Evolutionary conservation across 495 filamentous ascomycete species (phyloP).

Genomic region (Lepraria neglecta): DNA sequence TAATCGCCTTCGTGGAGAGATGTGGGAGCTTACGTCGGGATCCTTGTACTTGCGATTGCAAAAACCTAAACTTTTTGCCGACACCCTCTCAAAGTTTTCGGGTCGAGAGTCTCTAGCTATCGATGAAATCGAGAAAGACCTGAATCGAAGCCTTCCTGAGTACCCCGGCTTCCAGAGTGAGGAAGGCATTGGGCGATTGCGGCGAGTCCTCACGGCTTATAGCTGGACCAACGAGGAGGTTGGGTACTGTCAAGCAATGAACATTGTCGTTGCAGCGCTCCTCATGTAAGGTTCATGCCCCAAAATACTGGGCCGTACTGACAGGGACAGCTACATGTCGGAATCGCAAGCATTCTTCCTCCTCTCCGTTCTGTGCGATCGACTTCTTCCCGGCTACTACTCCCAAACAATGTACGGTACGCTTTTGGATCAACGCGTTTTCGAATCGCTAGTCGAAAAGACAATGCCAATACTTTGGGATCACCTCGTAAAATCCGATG

Average conservation of each 20-base stretch:
- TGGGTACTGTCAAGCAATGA: constrained; percentile 99
- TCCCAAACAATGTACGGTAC: constrained; percentile 99
- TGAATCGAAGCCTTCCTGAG: constrained; percentile 92
- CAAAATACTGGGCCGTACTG: constrained; percentile 17
- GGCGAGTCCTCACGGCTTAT: constrained; percentile 88
- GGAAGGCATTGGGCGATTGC: constrained; percentile 84
- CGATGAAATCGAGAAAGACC: constrained; percentile 97
- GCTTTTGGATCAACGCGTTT: constrained; percentile 90
- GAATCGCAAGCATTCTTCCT: constrained; percentile 94
- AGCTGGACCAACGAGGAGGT: constrained; percentile 94
- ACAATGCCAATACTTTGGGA: constrained; percentile 99
- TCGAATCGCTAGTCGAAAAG: constrained; percentile 93
- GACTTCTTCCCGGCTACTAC: constrained; percentile 91
- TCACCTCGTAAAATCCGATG: constrained; percentile 87
- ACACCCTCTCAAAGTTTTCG: constrained; percentile 74
- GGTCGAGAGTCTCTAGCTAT: constrained; percentile 87
- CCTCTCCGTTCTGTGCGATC: constrained; percentile 84
- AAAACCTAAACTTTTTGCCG: constrained; percentile 71
- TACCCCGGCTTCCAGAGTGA: constrained; percentile 97
- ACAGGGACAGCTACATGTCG: constrained; percentile 73
- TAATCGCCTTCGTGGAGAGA: constrained; percentile 86
- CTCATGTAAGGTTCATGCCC: constrained; percentile 58
- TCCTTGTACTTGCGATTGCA: constrained; percentile 82
- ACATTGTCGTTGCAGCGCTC: constrained; percentile 92
- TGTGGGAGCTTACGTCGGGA: constrained; percentile 91